phyloP scores from a whole-genome alignment of 768 basidiomycete species.

The Kwoniella sp. region DNA sequence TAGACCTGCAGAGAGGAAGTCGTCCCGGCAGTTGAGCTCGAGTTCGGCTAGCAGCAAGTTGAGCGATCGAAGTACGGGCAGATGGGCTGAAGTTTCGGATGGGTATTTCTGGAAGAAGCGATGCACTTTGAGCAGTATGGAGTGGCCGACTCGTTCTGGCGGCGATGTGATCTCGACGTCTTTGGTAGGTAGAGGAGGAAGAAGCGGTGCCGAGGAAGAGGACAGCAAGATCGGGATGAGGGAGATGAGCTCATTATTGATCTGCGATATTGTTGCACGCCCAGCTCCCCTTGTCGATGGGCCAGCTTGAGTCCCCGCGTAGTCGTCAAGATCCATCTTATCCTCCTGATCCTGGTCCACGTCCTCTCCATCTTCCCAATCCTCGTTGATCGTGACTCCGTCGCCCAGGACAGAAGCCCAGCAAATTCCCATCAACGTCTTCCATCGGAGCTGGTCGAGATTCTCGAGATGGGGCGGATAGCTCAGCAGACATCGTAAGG shows the following conservation, averaged over 20 bases:
- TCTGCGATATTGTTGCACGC: conserved; percentile 54
- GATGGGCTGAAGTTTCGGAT: conserved; percentile 75
- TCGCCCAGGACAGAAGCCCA: conserved; percentile 79
- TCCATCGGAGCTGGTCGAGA: conserved; percentile 69
- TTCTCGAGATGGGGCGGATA: conserved; percentile 79
- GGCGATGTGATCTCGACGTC: conserved; percentile 13
- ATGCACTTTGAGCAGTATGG: conserved; percentile 65
- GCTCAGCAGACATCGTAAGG: conserved; percentile 67
- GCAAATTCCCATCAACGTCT: conserved; percentile 66
- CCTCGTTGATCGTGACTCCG: conserved; percentile 54
- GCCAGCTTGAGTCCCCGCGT: conserved; percentile 15
- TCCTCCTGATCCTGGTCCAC: conserved; percentile 34
- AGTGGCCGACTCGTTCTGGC: conserved; percentile 28
- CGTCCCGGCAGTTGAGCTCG: conserved; percentile 71
- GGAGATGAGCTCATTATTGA: conserved; percentile 73
- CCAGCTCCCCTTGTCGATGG: conserved; percentile 32
- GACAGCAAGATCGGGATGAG: conserved; percentile 57
- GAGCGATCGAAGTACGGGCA: conserved; percentile 71
- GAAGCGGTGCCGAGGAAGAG: conserved; percentile 67
- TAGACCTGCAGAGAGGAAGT: conserved; percentile 66
- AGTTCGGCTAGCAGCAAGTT: conserved; percentile 72
- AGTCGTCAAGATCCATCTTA: conserved; percentile 20
- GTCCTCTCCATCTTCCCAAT: conserved; percentile 49
- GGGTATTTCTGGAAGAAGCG: conserved; percentile 71
- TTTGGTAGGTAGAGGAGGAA: conserved; percentile 56